Percentiles rank a stretch among this genome's conserved stretches.
phyloP scores from a whole-genome alignment of 2,329 filamentous ascomycete species.

The Dactylellina leptospora region DNA sequence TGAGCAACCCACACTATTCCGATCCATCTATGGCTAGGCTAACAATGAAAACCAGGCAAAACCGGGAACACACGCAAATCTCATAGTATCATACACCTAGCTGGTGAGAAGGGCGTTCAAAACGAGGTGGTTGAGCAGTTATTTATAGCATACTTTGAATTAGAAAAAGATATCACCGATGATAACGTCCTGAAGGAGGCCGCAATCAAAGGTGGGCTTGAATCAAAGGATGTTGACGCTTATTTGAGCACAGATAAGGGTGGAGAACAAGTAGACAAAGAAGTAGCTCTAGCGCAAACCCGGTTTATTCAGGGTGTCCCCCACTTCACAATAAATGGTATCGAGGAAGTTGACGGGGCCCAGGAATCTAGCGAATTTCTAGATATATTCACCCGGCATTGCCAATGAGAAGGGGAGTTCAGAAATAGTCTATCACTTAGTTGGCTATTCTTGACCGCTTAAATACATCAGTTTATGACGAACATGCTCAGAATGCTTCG shows the following conservation, averaged over 20 bases:
- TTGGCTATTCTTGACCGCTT: too few species aligned
- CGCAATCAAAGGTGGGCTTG: conserved; percentile 67
- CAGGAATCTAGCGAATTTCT: conserved; percentile 75
- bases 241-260: conserved; percentile 63
- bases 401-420: not conserved
- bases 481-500: too few species aligned
- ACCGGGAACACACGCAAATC: conserved; percentile 81
- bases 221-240: conserved; percentile 64
- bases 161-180: conserved; percentile 71
- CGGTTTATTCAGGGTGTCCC: conserved; percentile 74
- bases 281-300: conserved; percentile 66
- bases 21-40: conserved; percentile 50
- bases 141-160: conserved; percentile 73
- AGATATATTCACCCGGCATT: conserved; percentile 67
- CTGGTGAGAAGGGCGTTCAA: conserved; percentile 67
- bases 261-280: conserved; percentile 67
- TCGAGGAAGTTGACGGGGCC: conserved; percentile 74
- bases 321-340: conserved; percentile 76
- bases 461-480: too few species aligned
- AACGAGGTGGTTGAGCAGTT: conserved; percentile 70
- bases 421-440: not conserved
- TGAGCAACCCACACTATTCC: too few species aligned
- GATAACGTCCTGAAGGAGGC: conserved; percentile 66
- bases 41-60: conserved; percentile 21
- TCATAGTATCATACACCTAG: conserved; percentile 79